Percentiles rank a stretch among this genome's conserved stretches.
Evolutionary conservation across 768 basidiomycete species (phyloP).

Genomic region (Pholiota conissans): DNA sequence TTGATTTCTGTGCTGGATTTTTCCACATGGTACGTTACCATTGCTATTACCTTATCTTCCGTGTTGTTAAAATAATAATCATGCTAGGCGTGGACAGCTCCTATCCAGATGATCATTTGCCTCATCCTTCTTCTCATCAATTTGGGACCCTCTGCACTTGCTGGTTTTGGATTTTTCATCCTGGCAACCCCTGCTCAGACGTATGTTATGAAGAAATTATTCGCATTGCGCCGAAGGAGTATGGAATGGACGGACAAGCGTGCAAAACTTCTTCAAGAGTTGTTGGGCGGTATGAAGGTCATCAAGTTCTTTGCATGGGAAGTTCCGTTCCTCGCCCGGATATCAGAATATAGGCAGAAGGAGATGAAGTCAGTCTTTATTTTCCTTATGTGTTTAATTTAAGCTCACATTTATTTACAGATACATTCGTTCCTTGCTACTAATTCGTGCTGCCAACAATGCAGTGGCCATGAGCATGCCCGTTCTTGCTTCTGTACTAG

Average conservation of each 20-base stretch:
- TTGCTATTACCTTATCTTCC: background rate
- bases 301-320: conserved; percentile 96
- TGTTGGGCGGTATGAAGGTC: conserved; percentile 86
- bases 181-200: conserved; percentile 75
- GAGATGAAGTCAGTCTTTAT: conserved; percentile 60
- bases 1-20: conserved; percentile 83
- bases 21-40: conserved; percentile 60
- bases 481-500: conserved; percentile 72
- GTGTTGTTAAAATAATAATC: background rate
- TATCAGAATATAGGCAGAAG: conserved; percentile 65
- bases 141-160: conserved; percentile 62
- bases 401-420: conserved; percentile 26
- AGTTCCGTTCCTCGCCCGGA: conserved; percentile 71
- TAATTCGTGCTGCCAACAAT: conserved; percentile 66
- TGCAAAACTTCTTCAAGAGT: conserved; percentile 85
- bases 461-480: conserved; percentile 75
- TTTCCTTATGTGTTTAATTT: background rate
- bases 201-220: conserved; percentile 69
- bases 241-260: conserved; percentile 93
- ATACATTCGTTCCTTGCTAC: conserved; percentile 64
- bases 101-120: conserved; percentile 78
- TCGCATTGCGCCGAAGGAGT: conserved; percentile 64
- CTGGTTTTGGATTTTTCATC: conserved; percentile 61
- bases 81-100: conserved; percentile 64
- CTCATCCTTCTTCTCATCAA: conserved; percentile 72